Conservation (phyloP, 192 early-diverging fungal species). For the Entomortierella lignicola region DNA sequence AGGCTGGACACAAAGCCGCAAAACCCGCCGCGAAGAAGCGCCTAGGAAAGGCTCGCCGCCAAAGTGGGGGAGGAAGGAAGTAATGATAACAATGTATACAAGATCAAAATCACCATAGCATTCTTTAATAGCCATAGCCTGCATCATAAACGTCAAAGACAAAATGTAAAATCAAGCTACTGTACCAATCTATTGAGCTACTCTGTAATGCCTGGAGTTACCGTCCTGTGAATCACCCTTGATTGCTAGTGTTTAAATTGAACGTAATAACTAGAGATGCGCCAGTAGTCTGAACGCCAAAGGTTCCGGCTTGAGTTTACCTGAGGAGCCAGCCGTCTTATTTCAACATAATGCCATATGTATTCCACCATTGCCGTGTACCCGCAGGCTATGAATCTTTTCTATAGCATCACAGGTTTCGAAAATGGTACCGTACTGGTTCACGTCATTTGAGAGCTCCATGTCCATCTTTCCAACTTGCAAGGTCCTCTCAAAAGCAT, state of each 20-base stretch:
- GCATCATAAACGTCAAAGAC: background rate
- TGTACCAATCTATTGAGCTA: too few relatives aligned
- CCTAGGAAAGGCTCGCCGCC: constrained; percentile 56
- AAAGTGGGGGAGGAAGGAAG: constrained; percentile 40
- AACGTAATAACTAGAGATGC: constrained; percentile 86
- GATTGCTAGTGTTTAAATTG: constrained; percentile 70
- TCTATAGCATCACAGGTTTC: constrained; percentile 97
- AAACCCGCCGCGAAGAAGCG: constrained; percentile 47
- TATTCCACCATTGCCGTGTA: constrained; percentile 95
- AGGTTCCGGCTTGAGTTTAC: constrained; percentile 82
- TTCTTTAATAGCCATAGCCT: background rate
- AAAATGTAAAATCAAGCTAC: background rate
- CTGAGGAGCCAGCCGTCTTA: constrained; percentile 75
- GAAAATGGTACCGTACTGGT: constrained; percentile 89
- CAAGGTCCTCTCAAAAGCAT: constrained; percentile 97
- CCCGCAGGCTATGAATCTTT: constrained; percentile 93
- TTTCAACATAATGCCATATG: constrained; percentile 92
- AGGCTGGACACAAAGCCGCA: constrained; percentile 23
- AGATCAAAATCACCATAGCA: background rate
- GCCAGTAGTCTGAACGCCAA: constrained; percentile 78
- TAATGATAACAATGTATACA: constrained; percentile 5
- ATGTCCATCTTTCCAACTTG: constrained; percentile 94
- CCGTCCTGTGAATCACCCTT: constrained; percentile 28
- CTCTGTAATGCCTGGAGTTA: too few relatives aligned
- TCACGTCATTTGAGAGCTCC: constrained; percentile 70